Conservation (phyloP, 176 grass and related monocot species). For the Triticum dicoccoides region DNA sequence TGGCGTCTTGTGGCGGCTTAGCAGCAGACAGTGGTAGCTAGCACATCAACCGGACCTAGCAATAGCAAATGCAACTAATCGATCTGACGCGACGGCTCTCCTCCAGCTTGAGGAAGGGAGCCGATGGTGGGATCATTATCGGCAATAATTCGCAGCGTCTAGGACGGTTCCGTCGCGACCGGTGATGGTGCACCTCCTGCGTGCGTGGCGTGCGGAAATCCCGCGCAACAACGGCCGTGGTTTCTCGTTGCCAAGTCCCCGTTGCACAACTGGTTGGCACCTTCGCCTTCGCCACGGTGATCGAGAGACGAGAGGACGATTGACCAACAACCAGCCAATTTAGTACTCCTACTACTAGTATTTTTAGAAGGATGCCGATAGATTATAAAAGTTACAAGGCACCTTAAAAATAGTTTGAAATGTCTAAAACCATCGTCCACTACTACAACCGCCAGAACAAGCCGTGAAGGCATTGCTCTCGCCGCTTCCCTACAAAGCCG, state of each 20-base stretch:
- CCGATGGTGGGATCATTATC: background rate
- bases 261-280: background rate
- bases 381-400: too few relatives aligned
- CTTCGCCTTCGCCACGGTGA: background rate
- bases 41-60: background rate
- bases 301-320: background rate
- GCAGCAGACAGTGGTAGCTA: too few relatives aligned
- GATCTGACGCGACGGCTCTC: background rate
- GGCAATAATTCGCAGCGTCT: background rate
- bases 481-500: too few relatives aligned
- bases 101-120: background rate
- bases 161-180: background rate
- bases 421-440: too few relatives aligned
- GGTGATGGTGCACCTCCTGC: background rate
- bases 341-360: too few relatives aligned
- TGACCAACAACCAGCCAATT: too few relatives aligned
- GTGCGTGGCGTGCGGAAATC: background rate
- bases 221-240: background rate
- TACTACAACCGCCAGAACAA: too few relatives aligned
- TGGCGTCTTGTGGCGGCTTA: background rate
- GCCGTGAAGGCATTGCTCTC: too few relatives aligned
- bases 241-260: slow-evolving; percentile 11
- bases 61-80: background rate
- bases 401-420: too few relatives aligned
- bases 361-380: too few relatives aligned